These are phyloP conservation scores for Rubus idaeus DNA, from an alignment of 306 rosid genomes.

Conservation along the genomic window DNA sequence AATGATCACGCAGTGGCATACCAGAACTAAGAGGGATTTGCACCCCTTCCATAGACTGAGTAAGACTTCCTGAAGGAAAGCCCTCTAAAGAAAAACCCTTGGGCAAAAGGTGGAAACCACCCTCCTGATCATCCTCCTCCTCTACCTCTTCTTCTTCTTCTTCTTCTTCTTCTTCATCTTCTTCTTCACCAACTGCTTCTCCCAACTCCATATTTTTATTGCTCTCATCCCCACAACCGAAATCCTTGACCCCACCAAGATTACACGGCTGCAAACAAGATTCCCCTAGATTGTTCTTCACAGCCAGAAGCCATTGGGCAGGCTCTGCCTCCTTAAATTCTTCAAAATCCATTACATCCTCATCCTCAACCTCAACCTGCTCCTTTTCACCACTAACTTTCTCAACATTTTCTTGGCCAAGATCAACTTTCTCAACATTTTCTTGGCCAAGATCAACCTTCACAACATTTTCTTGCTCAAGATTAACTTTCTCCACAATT, in stretches of 20 bases:
- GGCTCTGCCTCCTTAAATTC: constrained; percentile 49
- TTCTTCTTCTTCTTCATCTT: constrained; percentile 30
- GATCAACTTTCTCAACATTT: not conserved
- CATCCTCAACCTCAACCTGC: constrained; percentile 35
- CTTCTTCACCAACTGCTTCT: constrained; percentile 34
- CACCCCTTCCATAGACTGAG: constrained; percentile 52
- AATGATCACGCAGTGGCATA: constrained; percentile 61
- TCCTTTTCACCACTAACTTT: constrained; percentile 17
- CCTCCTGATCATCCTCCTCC: constrained; percentile 53
- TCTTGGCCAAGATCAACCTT: not conserved
- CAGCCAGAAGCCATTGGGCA: constrained; percentile 55
- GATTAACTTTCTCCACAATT: not conserved
- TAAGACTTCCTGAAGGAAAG: constrained; percentile 57
- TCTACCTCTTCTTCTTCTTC: constrained; percentile 46
- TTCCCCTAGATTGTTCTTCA: constrained; percentile 36
- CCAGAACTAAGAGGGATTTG: constrained; percentile 57
- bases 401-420: not conserved
- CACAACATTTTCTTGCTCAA: not conserved
- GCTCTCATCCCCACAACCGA: constrained; percentile 35
- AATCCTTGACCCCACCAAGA: constrained; percentile 33
- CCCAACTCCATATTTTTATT: constrained; percentile 35
- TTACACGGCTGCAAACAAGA: constrained; percentile 57
- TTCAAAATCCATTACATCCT: constrained; percentile 51
- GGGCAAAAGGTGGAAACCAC: constrained; percentile 53
- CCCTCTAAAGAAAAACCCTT: constrained; percentile 60